Evolutionary conservation across 805 yeast genomes (phyloP), one percentile per base, ranked within the genome.

Genomic region (Pichia nanzhaoensis): DNA sequence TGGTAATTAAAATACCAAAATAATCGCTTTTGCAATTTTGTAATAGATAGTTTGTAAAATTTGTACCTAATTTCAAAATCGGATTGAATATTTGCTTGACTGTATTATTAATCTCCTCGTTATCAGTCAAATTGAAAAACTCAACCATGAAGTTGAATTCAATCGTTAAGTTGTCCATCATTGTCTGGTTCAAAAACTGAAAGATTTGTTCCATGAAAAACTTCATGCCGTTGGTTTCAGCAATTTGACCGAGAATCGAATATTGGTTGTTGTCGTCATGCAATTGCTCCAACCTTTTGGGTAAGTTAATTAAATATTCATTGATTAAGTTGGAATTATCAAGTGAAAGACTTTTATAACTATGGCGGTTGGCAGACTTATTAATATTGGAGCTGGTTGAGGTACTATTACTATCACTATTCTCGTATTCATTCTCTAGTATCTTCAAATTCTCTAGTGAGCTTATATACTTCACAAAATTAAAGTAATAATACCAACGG

Each of bases 401-500:
- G 16, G 4, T 21, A n/a, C 17, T 22, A 12, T 37, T 20, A 41
- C 7, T 55, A 41, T 10, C 33, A 30, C 33, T 30, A 9, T 55
- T 50, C 13, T 42, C 45, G 13, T 30, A 42, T 6, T 44, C 42
- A 24, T 27, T 75, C 19, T 65, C 64, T 42, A 72, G 70, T 16
- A 81, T 51, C 36, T 73, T 76, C 47, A 88, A 62, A 52, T 78
- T 78, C 48, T 84, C 84, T 41, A 90, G 63, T 1, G 95, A 79
- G 49, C 81, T 77, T 33, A 82, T 63, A 64, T 89, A 90, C 51
- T 89, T 77, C 16, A 82, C 79, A 57, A 90, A 91, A 53, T 84
- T 77, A 46, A 83, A 75, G 47, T 74, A 71, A 61, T 93, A 93
- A 66, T 91, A 93, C 99, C 99, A 93, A 55, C 77, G 71, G 86